Percentiles rank a stretch among this genome's conserved stretches.
These are phyloP conservation scores for Phalaenopsis equestris DNA, from an alignment of 106 monocot species.

Conservation along the genomic window DNA sequence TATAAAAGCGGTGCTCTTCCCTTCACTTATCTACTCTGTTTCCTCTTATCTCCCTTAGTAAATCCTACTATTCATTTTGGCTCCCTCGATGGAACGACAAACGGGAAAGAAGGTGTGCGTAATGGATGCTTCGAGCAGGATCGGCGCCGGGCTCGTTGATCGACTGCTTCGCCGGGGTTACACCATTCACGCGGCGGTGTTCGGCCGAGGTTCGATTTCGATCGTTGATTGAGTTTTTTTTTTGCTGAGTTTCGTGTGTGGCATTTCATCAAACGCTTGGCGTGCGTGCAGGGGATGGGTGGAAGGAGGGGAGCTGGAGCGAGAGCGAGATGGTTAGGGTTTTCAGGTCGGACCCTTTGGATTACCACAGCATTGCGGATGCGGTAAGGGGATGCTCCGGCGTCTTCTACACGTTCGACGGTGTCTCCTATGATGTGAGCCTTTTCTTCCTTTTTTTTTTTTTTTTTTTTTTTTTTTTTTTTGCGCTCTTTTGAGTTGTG, in stretches of 20 bases:
- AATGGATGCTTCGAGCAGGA: constrained; percentile 58
- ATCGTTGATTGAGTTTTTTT: not conserved
- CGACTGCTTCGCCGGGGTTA: constrained; percentile 62
- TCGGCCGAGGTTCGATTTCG: constrained; percentile 15
- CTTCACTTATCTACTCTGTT: not conserved
- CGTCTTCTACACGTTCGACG: constrained; percentile 68
- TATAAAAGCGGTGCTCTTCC: not conserved
- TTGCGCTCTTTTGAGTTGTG: not conserved
- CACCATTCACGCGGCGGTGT: constrained; percentile 71
- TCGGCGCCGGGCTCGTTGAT: constrained; percentile 57
- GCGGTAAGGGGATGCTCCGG: constrained; percentile 83
- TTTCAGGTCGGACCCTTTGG: constrained; percentile 68
- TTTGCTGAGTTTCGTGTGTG: not conserved
- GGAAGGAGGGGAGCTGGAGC: constrained; percentile 10
- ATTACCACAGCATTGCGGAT: constrained; percentile 77
- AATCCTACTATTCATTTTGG: not conserved
- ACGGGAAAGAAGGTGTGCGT: constrained; percentile 59
- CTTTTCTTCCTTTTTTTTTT: not conserved
- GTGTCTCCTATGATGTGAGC: constrained; percentile 69
- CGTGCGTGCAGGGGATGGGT: constrained; percentile 6
- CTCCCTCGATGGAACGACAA: constrained; percentile 10
- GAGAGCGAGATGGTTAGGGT: constrained; percentile 37
- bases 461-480: not conserved
- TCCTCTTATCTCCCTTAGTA: constrained; percentile 2
- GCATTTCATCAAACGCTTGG: not conserved